Evolutionary conservation across 2,329 filamentous ascomycete genomes (phyloP), one percentile per base, ranked within the genome.

Genomic region (Cytospora piceae): DNA sequence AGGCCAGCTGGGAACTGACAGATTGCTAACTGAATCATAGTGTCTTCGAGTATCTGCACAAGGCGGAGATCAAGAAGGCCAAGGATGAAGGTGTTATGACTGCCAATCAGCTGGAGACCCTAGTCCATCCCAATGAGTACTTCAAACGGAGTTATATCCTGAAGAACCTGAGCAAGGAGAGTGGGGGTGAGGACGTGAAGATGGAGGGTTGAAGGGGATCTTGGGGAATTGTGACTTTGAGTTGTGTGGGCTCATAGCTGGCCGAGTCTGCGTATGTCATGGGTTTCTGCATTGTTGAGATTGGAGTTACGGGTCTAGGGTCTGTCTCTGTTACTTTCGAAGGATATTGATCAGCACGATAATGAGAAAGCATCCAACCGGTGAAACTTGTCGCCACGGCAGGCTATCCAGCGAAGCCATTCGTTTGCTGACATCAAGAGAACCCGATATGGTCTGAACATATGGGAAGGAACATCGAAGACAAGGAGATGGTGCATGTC

Each of bases 51-150:
- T 86, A 90, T 74, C 80, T 90, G 22, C 94, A 99, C 77, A 94
- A 91, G 74, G 81, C 82, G 22, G 90, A 94, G 75, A 87, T 95
- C 66, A 90, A 88, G 74, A 87, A 85, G 73, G 91, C 90, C 68
- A 92, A 90, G 77, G 91, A 94, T 52, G 88, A 93, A 58, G 84
- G 87, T 7, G 82, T 88, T 60, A 90, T 90, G 87, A 88, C 83
- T 15, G 80, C 89, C 8, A 87, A 87, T 20, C 92, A 97, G 75
- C 82, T 97, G 52, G 94, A 98, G 78, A 98, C 94, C 0, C 96
- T 99, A 74, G 89, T 97, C 27, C 95, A 99, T 78, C 95, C 95
- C 14, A 99, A 99, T 76, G 94, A 94, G 70, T 99, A 97, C 78
- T 99, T 98, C 78, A 97, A 97, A 83, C 85, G 94, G 64, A 96